Percentiles rank a stretch among this genome's conserved stretches.
phyloP scores from a whole-genome alignment of 192 early-diverging fungal genomes.

The Irineochytrium annulatum region DNA sequence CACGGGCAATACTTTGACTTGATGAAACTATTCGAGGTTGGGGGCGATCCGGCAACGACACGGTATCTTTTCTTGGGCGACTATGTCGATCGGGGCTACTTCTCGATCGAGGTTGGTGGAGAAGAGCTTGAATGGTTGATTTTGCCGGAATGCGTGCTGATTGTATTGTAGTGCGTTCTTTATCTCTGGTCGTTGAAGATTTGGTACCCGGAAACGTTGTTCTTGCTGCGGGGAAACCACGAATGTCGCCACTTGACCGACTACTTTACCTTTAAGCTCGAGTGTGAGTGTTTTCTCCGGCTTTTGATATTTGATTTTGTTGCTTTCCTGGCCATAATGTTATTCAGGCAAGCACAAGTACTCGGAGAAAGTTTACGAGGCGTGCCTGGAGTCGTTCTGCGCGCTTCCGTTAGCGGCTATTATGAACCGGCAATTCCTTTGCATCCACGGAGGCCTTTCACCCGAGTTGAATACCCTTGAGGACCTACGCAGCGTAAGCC shows the following conservation, averaged over 20 bases:
- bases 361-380: constrained; percentile 85
- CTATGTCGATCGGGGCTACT: constrained; percentile 97
- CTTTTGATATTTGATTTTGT: neutral
- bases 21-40: constrained; percentile 97
- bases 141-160: constrained; percentile 8
- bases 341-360: constrained; percentile 85
- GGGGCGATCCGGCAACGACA: constrained; percentile 86
- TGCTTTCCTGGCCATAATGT: neutral
- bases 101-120: constrained; percentile 80
- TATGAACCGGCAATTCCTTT: constrained; percentile 95
- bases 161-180: constrained; percentile 67
- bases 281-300: constrained; percentile 59
- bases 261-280: constrained; percentile 97
- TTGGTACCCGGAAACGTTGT: constrained; percentile 82
- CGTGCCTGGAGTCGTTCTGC: constrained; percentile 87
- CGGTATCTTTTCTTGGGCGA: constrained; percentile 93
- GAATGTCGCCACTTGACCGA: constrained; percentile 97
- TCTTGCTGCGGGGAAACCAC: constrained; percentile 92
- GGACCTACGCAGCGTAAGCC: constrained; percentile 64
- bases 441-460: constrained; percentile 93
- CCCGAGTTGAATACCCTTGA: constrained; percentile 91
- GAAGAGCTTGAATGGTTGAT: constrained; percentile 13
- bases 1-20: constrained; percentile 98
- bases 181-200: constrained; percentile 90
- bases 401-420: constrained; percentile 86